Percentiles rank a stretch among this genome's conserved stretches.
These are phyloP conservation scores for Rutstroemia sydowiana DNA, from an alignment of 2,329 filamentous ascomycete species.

Conservation along the genomic window DNA sequence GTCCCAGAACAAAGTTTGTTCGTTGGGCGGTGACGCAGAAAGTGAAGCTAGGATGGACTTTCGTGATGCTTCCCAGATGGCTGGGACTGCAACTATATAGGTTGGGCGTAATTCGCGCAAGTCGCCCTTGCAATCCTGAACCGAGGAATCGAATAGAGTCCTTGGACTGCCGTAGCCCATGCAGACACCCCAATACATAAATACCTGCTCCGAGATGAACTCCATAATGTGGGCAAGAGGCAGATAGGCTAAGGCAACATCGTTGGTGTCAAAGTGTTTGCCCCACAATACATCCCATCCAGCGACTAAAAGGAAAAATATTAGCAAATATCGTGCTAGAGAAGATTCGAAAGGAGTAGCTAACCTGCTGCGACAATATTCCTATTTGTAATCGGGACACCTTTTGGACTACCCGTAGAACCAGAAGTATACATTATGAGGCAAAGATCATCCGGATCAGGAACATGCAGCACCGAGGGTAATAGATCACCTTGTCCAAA, in stretches of 20 bases:
- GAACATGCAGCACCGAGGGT: slow-evolving; percentile 61
- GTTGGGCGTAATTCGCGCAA: slow-evolving; percentile 87
- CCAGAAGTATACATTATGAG: slow-evolving; percentile 84
- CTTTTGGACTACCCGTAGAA: slow-evolving; percentile 82
- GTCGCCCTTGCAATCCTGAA: slow-evolving; percentile 85
- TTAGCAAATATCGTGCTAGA: slow-evolving; percentile 54
- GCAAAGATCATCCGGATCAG: slow-evolving; percentile 67
- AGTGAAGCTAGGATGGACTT: slow-evolving; percentile 62
- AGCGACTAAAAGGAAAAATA: slow-evolving; percentile 51
- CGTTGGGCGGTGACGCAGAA: slow-evolving; percentile 34
- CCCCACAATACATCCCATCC: slow-evolving; percentile 73
- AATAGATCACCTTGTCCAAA: slow-evolving; percentile 48
- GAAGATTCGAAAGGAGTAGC: slow-evolving; percentile 26
- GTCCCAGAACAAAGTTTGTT: slow-evolving; percentile 49
- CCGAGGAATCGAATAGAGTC: slow-evolving; percentile 76
- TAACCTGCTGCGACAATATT: slow-evolving; percentile 72
- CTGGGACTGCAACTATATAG: slow-evolving; percentile 85
- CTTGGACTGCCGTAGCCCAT: slow-evolving; percentile 88
- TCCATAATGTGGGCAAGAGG: slow-evolving; percentile 93
- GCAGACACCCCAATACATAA: slow-evolving; percentile 78
- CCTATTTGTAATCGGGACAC: slow-evolving; percentile 75
- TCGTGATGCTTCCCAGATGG: slow-evolving; percentile 95
- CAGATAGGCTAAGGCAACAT: slow-evolving; percentile 80
- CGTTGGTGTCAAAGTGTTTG: slow-evolving; percentile 65
- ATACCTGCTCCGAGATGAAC: slow-evolving; percentile 87